A percentile compares a stretch with the other conserved stretches of the same genome.
Conservation (phyloP, 257 asterid species). For the Linderniella brevidens region DNA sequence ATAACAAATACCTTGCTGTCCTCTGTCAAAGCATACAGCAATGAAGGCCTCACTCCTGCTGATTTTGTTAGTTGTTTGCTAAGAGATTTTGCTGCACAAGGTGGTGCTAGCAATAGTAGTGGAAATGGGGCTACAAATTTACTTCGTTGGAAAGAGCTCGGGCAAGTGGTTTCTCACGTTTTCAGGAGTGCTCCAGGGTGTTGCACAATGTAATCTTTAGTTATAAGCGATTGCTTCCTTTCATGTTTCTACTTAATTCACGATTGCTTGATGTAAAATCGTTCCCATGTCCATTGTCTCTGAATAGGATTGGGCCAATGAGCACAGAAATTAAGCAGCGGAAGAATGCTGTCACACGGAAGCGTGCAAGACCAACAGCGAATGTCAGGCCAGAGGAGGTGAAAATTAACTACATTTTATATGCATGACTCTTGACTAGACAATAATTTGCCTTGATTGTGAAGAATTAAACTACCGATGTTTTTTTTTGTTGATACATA, state of each 20-base stretch:
- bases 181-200: conserved; percentile 63
- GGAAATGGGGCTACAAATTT: conserved; percentile 24
- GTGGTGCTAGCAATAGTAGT: conserved; percentile 28
- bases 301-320: conserved; percentile 88
- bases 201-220: conserved; percentile 51
- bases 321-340: conserved; percentile 70
- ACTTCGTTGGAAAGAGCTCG: conserved; percentile 59
- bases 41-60: conserved; percentile 58
- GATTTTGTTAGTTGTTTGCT: conserved; percentile 63
- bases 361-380: conserved; percentile 41
- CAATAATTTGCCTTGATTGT: background rate
- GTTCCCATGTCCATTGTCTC: background rate
- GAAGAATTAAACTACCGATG: background rate
- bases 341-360: conserved; percentile 37
- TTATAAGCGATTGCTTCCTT: background rate
- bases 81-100: conserved; percentile 45
- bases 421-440: background rate
- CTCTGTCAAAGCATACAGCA: conserved; percentile 65
- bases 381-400: conserved; percentile 79
- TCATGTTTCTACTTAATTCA: conserved; percentile 5
- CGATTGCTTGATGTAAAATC: background rate
- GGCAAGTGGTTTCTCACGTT: conserved; percentile 40
- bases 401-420: background rate
- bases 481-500: background rate
- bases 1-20: conserved; percentile 71